These are phyloP conservation scores for Fusarium chaquense DNA, from an alignment of 2,329 filamentous ascomycete species.

Conservation along the genomic window DNA sequence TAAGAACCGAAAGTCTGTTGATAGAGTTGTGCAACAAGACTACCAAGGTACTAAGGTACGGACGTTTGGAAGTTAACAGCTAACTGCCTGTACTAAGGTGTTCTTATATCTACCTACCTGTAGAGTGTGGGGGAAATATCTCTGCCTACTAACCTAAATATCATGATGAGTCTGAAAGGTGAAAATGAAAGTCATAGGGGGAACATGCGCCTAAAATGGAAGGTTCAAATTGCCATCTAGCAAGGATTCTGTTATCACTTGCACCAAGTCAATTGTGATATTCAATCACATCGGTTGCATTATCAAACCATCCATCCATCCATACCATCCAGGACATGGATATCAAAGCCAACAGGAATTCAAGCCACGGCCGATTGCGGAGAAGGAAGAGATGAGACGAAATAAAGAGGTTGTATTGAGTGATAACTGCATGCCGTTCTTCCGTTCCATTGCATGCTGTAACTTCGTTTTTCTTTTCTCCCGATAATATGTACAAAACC, in stretches of 20 bases:
- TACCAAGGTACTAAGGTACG: background rate
- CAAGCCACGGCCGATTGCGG: background rate
- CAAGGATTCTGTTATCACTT: constrained; percentile 4
- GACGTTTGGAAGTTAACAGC: background rate
- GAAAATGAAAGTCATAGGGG: background rate
- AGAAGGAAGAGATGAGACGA: background rate
- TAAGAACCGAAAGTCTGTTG: background rate
- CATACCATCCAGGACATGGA: background rate
- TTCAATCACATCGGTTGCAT: constrained; percentile 2
- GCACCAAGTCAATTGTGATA: constrained; percentile 1
- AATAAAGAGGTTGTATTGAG: background rate
- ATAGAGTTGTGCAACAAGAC: constrained; percentile 4
- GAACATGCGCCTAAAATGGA: background rate
- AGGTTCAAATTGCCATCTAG: background rate
- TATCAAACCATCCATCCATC: background rate
- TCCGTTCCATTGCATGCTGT: background rate
- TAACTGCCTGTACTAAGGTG: background rate
- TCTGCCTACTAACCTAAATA: background rate
- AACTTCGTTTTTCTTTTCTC: background rate
- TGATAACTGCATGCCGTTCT: background rate
- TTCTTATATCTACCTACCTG: background rate
- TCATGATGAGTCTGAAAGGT: background rate
- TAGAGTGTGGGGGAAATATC: background rate
- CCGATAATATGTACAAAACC: background rate
- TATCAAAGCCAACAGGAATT: background rate